These are phyloP conservation scores for Erodium maritimum DNA, from an alignment of 345 rosid species.

Conservation along the genomic window DNA sequence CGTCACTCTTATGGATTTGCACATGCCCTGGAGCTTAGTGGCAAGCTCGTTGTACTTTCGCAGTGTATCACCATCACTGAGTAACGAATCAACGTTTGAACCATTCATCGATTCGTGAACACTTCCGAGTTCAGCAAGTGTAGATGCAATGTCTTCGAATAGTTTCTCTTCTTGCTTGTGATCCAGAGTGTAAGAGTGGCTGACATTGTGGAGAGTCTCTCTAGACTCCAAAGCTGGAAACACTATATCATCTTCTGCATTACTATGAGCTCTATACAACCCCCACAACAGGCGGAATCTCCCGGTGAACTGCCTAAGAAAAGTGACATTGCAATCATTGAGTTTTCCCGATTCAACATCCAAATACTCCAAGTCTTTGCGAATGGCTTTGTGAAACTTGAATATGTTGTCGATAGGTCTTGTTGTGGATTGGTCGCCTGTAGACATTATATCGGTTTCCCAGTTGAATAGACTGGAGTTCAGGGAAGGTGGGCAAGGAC, in stretches of 20 bases:
- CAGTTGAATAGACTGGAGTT: conserved; percentile 79
- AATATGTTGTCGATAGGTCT: conserved; percentile 86
- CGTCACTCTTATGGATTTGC: conserved; percentile 75
- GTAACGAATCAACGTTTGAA: conserved; percentile 18
- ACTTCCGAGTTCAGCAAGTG: conserved; percentile 52
- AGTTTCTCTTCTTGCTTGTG: conserved; percentile 85
- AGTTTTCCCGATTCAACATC: conserved; percentile 87
- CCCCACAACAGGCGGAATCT: conserved; percentile 87
- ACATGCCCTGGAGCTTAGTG: conserved; percentile 90
- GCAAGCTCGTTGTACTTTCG: conserved; percentile 48
- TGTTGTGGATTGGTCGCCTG: conserved; percentile 28
- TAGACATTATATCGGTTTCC: conserved; percentile 52
- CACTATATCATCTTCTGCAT: conserved; percentile 91
- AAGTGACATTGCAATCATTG: conserved; percentile 48
- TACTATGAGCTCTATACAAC: conserved; percentile 83
- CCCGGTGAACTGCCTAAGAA: conserved; percentile 67
- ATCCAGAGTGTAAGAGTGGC: conserved; percentile 84
- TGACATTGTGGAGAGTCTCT: conserved; percentile 87
- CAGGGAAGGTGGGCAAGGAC: conserved; percentile 59
- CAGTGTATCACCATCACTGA: neutral
- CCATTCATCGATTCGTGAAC: conserved; percentile 39
- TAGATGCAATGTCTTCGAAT: conserved; percentile 67
- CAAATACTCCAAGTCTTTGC: conserved; percentile 81
- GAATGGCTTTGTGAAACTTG: conserved; percentile 82
- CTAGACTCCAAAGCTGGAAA: conserved; percentile 89